A percentile compares a stretch with the other conserved stretches of the same genome.
Conservation (phyloP, 192 early-diverging fungal species). For the Umbelopsis sp. region DNA sequence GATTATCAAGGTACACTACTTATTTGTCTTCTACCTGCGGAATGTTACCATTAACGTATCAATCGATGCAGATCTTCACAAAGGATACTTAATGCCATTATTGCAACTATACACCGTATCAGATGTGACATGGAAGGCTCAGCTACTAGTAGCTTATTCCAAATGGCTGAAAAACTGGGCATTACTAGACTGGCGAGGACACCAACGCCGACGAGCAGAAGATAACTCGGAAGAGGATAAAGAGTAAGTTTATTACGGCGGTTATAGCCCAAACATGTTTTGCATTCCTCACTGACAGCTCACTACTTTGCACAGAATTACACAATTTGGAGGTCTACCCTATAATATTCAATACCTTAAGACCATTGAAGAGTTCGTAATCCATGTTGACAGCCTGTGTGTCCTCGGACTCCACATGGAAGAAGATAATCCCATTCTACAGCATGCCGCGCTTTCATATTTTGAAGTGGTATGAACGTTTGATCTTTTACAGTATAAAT, state of each 20-base stretch:
- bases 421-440: slow-evolving; percentile 43
- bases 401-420: slow-evolving; percentile 41
- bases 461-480: slow-evolving; percentile 39
- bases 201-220: slow-evolving; percentile 31
- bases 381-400: slow-evolving; percentile 45
- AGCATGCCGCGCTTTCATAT: slow-evolving; percentile 53
- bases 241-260: slow-evolving; percentile 22
- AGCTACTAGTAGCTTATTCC: slow-evolving; percentile 46
- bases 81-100: slow-evolving; percentile 44
- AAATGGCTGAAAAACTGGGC: slow-evolving; percentile 48
- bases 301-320: neutral
- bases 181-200: slow-evolving; percentile 43
- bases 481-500: neutral
- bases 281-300: neutral
- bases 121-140: slow-evolving; percentile 51
- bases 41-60: neutral
- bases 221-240: slow-evolving; percentile 27
- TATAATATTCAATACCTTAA: slow-evolving; percentile 47
- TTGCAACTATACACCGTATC: slow-evolving; percentile 39
- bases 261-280: no score
- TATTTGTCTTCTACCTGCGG: no score
- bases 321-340: slow-evolving; percentile 42
- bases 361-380: slow-evolving; percentile 44
- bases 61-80: slow-evolving; percentile 40
- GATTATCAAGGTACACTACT: slow-evolving; percentile 44